These are phyloP conservation scores for Desmodesmus armatus DNA, from an alignment of 139 green algal species.

Conservation along the genomic window DNA sequence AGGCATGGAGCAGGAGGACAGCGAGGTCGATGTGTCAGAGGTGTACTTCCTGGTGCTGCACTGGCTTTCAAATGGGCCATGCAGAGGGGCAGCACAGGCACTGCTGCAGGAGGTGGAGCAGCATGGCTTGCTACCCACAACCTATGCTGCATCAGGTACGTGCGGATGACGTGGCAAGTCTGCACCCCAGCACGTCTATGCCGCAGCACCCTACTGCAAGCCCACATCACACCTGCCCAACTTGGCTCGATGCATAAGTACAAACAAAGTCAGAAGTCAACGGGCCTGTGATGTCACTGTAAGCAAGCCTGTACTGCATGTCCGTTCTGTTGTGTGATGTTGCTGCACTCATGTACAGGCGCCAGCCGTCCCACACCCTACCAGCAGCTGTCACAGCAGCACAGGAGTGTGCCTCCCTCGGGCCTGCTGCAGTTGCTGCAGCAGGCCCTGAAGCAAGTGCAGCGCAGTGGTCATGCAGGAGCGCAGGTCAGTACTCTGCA, in stretches of 20 bases:
- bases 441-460: slow-evolving; percentile 51
- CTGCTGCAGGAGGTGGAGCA: slow-evolving; percentile 57
- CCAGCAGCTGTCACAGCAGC: slow-evolving; percentile 39
- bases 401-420: slow-evolving; percentile 52
- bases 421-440: slow-evolving; percentile 58
- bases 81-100: slow-evolving; percentile 29
- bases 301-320: too few species aligned
- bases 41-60: slow-evolving; percentile 54
- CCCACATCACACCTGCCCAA: too few species aligned
- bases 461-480: slow-evolving; percentile 8
- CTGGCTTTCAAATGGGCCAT: slow-evolving; percentile 46
- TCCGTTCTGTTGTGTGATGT: too few species aligned
- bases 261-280: too few species aligned
- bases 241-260: too few species aligned
- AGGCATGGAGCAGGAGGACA: too few species aligned
- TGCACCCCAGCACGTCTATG: too few species aligned
- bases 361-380: slow-evolving; percentile 33
- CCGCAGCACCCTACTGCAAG: too few species aligned
- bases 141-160: neutral
- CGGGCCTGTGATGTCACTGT: too few species aligned
- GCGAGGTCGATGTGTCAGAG: slow-evolving; percentile 41
- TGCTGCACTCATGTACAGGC: slow-evolving; percentile 56
- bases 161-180: neutral
- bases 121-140: slow-evolving; percentile 64
- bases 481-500: slow-evolving; percentile 33